Base-by-base conservation (phyloP, 768 basidiomycete genomes). In the Kondoa malvinella region DNA sequence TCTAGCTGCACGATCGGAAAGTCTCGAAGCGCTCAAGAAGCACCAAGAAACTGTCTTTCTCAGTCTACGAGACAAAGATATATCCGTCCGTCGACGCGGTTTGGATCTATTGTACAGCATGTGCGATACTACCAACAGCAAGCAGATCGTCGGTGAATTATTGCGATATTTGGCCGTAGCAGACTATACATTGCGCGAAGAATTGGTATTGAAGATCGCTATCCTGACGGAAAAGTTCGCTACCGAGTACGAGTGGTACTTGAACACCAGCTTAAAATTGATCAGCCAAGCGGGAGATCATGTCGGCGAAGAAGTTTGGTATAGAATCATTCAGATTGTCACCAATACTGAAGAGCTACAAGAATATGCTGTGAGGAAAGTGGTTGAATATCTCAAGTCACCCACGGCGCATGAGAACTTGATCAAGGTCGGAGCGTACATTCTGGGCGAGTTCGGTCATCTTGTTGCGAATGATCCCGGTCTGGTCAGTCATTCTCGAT, bases 241-340 rank as follows among this genome's bases (percentile, higher is more conserved):
- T 27, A 87, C 84, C 67, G 95, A 80, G 73, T 73, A 74, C 69
- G 71, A 74, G 63, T 76, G 74, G 73, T 97, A 99, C 80, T 89
- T 99, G 67, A 94, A 99, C 77, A 99, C 92, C 72, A 89, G 97
- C 75, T 79, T 99, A 73, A 87, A 92, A 75, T 84, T 99, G 67
- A 94, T 99, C 76, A 89, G 88, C 75, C 57, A 56, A 8, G 95
- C 95, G 14, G 95, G 95, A 66, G 95, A 99, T 75, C 92, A 99
- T 75, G 94, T 99, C 65, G 95, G 95, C 59, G 94, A 97, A 71
- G 95, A 97, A 80, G 95, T 99, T 34, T 99, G 95, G 95, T 97
- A 95, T 77, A 88, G 95, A 65, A 92, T 99, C 63, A 87, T 99
- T 30, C 95, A 75, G 68, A 96, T 99, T 69, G 89, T 95, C 61